Evolutionary conservation across 176 grass and related monocot species (phyloP).

Genomic region (Cenchrus americanus): DNA sequence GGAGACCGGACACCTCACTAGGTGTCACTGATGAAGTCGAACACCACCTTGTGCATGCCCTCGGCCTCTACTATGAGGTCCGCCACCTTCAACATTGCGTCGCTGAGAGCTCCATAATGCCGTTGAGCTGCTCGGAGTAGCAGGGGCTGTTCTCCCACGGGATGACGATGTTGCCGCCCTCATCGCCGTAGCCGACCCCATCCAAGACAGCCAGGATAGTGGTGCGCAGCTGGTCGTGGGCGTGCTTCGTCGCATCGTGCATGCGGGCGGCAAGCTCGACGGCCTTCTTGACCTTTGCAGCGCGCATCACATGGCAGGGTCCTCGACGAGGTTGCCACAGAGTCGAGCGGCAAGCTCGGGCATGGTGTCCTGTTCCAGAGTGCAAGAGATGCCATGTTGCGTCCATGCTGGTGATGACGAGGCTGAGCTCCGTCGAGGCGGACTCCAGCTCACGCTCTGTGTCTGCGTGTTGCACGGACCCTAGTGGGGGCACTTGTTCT

Average conservation of each 20-base stretch:
- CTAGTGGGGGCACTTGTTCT: background rate
- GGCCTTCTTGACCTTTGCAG: background rate
- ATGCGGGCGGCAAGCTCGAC: background rate
- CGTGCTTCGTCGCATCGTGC: slow-evolving; percentile 6
- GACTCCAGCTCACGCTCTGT: slow-evolving; percentile 2
- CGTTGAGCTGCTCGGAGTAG: background rate
- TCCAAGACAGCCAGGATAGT: background rate
- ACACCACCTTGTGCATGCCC: slow-evolving; percentile 7
- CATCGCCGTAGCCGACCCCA: background rate
- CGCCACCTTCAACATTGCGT: background rate
- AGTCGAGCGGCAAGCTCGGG: background rate
- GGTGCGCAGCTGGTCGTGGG: slow-evolving; percentile 33
- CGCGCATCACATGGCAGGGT: background rate
- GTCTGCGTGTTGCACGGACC: background rate
- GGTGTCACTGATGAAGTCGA: background rate
- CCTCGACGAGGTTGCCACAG: slow-evolving; percentile 9
- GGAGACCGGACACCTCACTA: background rate
- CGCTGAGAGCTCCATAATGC: background rate
- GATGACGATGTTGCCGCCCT: background rate
- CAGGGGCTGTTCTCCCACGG: background rate
- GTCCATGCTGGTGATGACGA: slow-evolving; percentile 42
- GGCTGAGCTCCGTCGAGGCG: slow-evolving; percentile 28
- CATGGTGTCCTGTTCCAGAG: background rate
- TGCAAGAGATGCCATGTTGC: slow-evolving; percentile 23
- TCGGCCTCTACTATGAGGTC: background rate